Percentiles rank a stretch among this genome's conserved stretches.
Evolutionary conservation across 1,284 basidiomycete genomes (phyloP).

Genomic region (Hypsizygus ulmarius): DNA sequence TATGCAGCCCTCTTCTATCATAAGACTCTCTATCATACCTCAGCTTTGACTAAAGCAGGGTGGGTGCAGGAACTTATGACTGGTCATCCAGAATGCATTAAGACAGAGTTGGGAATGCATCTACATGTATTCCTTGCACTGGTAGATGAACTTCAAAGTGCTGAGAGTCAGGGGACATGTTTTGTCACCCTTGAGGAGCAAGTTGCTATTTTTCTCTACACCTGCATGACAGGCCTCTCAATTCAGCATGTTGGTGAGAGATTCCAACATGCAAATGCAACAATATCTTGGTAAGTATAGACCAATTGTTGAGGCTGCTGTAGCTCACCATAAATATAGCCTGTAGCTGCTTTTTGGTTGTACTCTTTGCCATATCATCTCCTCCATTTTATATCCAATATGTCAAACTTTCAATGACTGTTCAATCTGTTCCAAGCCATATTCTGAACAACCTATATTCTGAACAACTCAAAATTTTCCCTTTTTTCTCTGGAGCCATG

Average conservation of each 20-base stretch:
- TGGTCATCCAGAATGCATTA: slow-evolving; percentile 28
- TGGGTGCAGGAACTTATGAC: slow-evolving; percentile 31
- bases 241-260: slow-evolving; percentile 29
- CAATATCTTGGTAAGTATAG: slow-evolving; percentile 27
- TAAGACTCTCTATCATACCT: slow-evolving; percentile 30
- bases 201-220: slow-evolving; percentile 34
- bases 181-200: slow-evolving; percentile 23
- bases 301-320: no score
- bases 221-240: slow-evolving; percentile 28
- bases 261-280: slow-evolving; percentile 30
- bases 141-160: slow-evolving; percentile 14
- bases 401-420: slow-evolving; percentile 4
- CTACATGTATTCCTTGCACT: slow-evolving; percentile 28
- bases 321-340: no score
- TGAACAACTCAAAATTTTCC: slow-evolving; percentile 15
- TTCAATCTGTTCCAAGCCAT: slow-evolving; percentile 4
- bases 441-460: slow-evolving; percentile 15
- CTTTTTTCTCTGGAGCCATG: slow-evolving; percentile 6
- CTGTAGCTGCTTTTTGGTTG: slow-evolving; percentile 20
- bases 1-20: slow-evolving; percentile 21
- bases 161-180: slow-evolving; percentile 1
- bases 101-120: slow-evolving; percentile 23
- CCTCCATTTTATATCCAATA: slow-evolving; percentile 12
- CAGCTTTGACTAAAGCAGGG: slow-evolving; percentile 22
- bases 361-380: slow-evolving; percentile 13